phyloP scores from a whole-genome alignment of 192 early-diverging fungal species.

The Umbelopsis sp. region DNA sequence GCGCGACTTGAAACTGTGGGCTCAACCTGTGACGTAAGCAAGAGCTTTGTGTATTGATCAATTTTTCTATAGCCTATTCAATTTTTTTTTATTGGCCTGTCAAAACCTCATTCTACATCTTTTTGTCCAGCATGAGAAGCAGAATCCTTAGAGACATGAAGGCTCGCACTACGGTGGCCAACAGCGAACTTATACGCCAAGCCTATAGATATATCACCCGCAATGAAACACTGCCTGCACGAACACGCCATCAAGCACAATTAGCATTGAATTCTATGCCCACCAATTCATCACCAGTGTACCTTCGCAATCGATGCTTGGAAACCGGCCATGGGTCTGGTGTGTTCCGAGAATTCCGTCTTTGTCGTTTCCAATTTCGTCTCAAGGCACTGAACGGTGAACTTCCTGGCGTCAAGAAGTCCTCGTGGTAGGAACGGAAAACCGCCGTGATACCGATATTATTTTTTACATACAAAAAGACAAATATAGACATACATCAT shows the following conservation, averaged over 20 bases:
- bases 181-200: conserved; percentile 71
- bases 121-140: conserved; percentile 40
- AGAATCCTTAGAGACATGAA: conserved; percentile 72
- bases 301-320: conserved; percentile 74
- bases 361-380: conserved; percentile 82
- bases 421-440: conserved; percentile 66
- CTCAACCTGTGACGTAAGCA: too few relatives aligned
- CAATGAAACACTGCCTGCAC: conserved; percentile 74
- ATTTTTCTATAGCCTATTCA: too few relatives aligned
- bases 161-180: conserved; percentile 65
- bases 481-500: too few relatives aligned
- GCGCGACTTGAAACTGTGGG: too few relatives aligned
- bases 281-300: conserved; percentile 61
- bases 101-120: conserved; percentile 1
- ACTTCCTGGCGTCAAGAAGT: conserved; percentile 79
- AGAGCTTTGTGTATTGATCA: too few relatives aligned
- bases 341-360: conserved; percentile 72
- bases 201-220: conserved; percentile 76
- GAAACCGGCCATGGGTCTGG: conserved; percentile 78
- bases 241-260: conserved; percentile 78
- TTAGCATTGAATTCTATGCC: conserved; percentile 70
- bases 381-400: conserved; percentile 78
- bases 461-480: background rate
- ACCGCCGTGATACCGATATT: background rate
- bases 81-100: background rate